Percentiles rank a stretch among this genome's conserved stretches.
These are phyloP conservation scores for Hypoxylon trugodes DNA, from an alignment of 495 filamentous ascomycete genomes.

Conservation along the genomic window DNA sequence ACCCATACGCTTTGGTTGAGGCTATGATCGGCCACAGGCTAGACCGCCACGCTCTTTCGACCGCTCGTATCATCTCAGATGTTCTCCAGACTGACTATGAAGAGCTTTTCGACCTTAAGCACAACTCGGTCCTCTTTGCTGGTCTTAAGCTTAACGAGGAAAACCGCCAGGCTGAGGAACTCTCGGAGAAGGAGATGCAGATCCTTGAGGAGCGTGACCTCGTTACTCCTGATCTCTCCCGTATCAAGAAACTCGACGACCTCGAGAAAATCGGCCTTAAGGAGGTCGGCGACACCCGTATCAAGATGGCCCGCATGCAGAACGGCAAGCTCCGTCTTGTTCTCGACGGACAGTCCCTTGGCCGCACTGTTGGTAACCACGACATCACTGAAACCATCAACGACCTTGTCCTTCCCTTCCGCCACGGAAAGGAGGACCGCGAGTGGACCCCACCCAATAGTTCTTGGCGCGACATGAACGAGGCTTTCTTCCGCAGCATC, in stretches of 20 bases:
- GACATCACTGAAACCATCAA: constrained; percentile 45
- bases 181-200: constrained; percentile 44
- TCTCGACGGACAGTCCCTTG: constrained; percentile 37
- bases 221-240: constrained; percentile 47
- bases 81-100: constrained; percentile 54
- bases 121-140: constrained; percentile 48
- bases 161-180: constrained; percentile 42
- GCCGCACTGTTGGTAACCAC: constrained; percentile 42
- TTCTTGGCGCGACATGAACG: constrained; percentile 44
- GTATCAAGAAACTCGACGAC: constrained; percentile 42
- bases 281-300: constrained; percentile 36
- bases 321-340: constrained; percentile 50
- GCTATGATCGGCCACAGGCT: constrained; percentile 48
- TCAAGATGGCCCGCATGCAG: constrained; percentile 47
- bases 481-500: constrained; percentile 30
- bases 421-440: constrained; percentile 29
- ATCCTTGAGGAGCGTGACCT: constrained; percentile 50
- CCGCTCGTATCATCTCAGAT: constrained; percentile 42
- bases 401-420: constrained; percentile 47
- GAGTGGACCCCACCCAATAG: constrained; percentile 43
- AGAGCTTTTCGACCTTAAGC: constrained; percentile 53
- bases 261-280: constrained; percentile 46
- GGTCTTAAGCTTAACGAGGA: constrained; percentile 47
- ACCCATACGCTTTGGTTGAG: constrained; percentile 52
- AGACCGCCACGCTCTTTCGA: constrained; percentile 38